These are phyloP conservation scores for Nasturtium officinale DNA, from an alignment of 345 rosid genomes.

Conservation along the genomic window DNA sequence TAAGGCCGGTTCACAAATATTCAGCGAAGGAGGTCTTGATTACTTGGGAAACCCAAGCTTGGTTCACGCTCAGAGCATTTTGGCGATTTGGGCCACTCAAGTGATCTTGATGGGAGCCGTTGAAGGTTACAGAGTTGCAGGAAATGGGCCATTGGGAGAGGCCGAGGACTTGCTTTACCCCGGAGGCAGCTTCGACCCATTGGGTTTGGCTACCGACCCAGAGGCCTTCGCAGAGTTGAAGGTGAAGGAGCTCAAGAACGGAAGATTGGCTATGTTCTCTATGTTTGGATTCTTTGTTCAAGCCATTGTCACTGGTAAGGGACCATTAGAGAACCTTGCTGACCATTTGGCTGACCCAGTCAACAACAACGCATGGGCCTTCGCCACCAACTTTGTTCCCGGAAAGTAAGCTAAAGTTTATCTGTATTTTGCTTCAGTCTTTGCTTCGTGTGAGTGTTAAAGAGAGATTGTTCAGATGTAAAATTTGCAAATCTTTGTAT, in stretches of 20 bases:
- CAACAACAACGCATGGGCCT: slow-evolving; percentile 60
- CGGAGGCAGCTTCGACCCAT: slow-evolving; percentile 58
- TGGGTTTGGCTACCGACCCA: slow-evolving; percentile 52
- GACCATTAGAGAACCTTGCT: slow-evolving; percentile 51
- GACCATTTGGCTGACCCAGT: slow-evolving; percentile 57
- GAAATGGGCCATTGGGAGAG: slow-evolving; percentile 53
- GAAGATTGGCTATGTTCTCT: slow-evolving; percentile 57
- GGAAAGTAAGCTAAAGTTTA: slow-evolving; percentile 47
- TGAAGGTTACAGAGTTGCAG: slow-evolving; percentile 76
- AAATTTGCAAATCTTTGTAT: slow-evolving; percentile 32
- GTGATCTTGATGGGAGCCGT: slow-evolving; percentile 77
- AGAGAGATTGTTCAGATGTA: slow-evolving; percentile 34
- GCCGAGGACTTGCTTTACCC: slow-evolving; percentile 52
- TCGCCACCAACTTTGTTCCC: slow-evolving; percentile 59
- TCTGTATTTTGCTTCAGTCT: slow-evolving; percentile 33
- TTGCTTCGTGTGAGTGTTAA: slow-evolving; percentile 30
- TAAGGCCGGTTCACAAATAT: slow-evolving; percentile 81
- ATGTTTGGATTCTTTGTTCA: slow-evolving; percentile 64
- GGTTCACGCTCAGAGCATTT: slow-evolving; percentile 75
- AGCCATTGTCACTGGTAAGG: slow-evolving; percentile 60
- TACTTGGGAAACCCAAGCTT: slow-evolving; percentile 82
- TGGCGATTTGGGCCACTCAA: slow-evolving; percentile 77
- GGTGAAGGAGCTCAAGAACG: slow-evolving; percentile 55
- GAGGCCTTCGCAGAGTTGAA: slow-evolving; percentile 55
- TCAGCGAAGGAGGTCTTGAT: slow-evolving; percentile 78